These are phyloP conservation scores for Conticribra weissflogii DNA, from an alignment of 108 stramenopile genomes.

Conservation along the genomic window DNA sequence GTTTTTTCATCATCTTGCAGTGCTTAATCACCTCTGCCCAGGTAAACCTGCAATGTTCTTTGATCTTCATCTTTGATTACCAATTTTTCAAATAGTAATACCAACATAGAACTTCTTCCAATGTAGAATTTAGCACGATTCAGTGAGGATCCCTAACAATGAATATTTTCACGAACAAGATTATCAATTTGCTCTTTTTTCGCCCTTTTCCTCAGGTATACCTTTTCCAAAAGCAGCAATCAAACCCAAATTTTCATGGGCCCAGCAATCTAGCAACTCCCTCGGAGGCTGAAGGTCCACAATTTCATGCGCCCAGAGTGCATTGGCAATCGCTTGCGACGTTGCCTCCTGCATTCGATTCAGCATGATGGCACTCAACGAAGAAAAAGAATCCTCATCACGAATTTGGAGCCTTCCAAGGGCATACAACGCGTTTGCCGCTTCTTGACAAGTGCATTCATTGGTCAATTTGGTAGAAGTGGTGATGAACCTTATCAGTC, in stretches of 20 bases:
- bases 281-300: slow-evolving; percentile 50
- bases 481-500: slow-evolving; percentile 40
- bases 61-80: no score
- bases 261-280: slow-evolving; percentile 65
- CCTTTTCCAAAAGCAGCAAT: slow-evolving; percentile 1
- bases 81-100: no score
- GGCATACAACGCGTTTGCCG: slow-evolving; percentile 60
- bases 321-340: slow-evolving; percentile 70
- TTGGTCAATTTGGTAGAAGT: slow-evolving; percentile 3
- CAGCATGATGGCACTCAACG: slow-evolving; percentile 50
- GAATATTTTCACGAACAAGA: no score
- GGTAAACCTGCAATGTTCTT: no score
- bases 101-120: no score
- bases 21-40: no score
- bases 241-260: slow-evolving; percentile 36
- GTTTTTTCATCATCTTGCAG: no score
- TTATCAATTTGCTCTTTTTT: no score
- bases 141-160: no score
- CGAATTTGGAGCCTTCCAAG: slow-evolving; percentile 57
- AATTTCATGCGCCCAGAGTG: slow-evolving; percentile 65
- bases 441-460: slow-evolving; percentile 55
- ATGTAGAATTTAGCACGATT: no score
- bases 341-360: slow-evolving; percentile 51
- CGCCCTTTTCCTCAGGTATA: no score
- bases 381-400: slow-evolving; percentile 57